Base-by-base conservation (phyloP, 164 flowering plant genomes). In the Malania oleifera region DNA sequence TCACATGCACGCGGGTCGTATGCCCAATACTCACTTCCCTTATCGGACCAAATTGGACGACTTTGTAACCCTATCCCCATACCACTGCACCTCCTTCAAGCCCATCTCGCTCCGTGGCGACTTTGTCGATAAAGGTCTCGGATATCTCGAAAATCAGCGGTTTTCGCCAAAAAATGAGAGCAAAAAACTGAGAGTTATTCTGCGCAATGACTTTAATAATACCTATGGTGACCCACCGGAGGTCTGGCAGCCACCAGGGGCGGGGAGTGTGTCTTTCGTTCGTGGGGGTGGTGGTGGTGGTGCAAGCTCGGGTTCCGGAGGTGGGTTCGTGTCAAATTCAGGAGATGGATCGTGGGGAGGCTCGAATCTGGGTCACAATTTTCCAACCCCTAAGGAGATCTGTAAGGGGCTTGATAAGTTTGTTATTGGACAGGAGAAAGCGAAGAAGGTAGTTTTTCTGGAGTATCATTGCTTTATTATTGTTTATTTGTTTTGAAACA, bases 361-460 rank as follows among this genome's bases (percentile, higher is more conserved):
- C 3, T 81, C 96, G 1, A 83, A 76, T 78, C 57, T 86, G 79
- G 95, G 98, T 1, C 28, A 50, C 18, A 64, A 67, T 59, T 86
- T 92, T 41, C 98, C 98, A 1, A 85, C 98, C 0, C 98, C 97
- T 1, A 92, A 89, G 64, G 96, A 92, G 74, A 87, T 92, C 13
- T 80, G 91, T 67, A 84, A 73, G 73, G 95, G 91, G 52, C 83
- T 92, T 50, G 95, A 92, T 60, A 86, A 86, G 79, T 89, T 84
- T 77, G 98, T 92, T 1, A 82, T 92, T 71, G 98, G 98, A 10
- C 98, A 92, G 67, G 86, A 84, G 63, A 77, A 77, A 38, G 97
- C 98, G 11, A 92, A 92, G 70, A 92, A 92, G 96, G 98, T 92
- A 52, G 47, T n/a, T 15, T 57, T 31, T n/a, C n/a, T 38, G 45